Evolutionary conservation across 345 rosid genomes (phyloP).

Genomic region (Mercurialis annua): DNA sequence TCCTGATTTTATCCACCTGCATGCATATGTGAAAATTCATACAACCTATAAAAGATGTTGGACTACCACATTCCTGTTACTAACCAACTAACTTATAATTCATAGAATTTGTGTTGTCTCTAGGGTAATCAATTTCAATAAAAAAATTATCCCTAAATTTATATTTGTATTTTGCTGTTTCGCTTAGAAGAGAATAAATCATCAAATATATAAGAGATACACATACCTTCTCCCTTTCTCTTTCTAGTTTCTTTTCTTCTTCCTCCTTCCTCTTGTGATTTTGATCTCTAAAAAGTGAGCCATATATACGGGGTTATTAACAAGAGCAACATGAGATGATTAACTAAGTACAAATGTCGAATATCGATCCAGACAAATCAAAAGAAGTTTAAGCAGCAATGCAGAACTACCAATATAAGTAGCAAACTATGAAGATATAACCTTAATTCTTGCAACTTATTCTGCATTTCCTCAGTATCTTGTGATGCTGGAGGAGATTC

Average conservation of each 20-base stretch:
- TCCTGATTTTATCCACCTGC: no score
- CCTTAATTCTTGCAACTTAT: constrained; percentile 54
- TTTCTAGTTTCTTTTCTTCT: constrained; percentile 46
- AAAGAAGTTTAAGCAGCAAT: constrained; percentile 5
- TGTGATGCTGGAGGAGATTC: constrained; percentile 45
- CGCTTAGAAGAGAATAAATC: neutral
- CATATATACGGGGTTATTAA: constrained; percentile 9
- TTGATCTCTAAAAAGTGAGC: constrained; percentile 43
- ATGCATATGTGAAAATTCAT: no score
- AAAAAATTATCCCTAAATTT: no score
- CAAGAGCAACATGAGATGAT: neutral
- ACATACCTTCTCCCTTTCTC: constrained; percentile 64
- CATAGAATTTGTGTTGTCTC: no score
- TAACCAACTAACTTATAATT: no score
- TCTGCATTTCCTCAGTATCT: constrained; percentile 41
- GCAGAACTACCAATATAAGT: neutral
- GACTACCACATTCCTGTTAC: no score
- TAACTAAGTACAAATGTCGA: neutral
- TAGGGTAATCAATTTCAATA: no score
- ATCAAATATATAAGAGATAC: neutral
- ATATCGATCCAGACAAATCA: neutral
- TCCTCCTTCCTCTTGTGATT: constrained; percentile 42
- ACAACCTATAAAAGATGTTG: no score
- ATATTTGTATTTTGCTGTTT: no score
- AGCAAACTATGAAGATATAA: constrained; percentile 23